Percentiles rank a stretch among this genome's conserved stretches.
These are phyloP conservation scores for Talaromyces wortmannii DNA, from an alignment of 495 filamentous ascomycete genomes.

Conservation along the genomic window DNA sequence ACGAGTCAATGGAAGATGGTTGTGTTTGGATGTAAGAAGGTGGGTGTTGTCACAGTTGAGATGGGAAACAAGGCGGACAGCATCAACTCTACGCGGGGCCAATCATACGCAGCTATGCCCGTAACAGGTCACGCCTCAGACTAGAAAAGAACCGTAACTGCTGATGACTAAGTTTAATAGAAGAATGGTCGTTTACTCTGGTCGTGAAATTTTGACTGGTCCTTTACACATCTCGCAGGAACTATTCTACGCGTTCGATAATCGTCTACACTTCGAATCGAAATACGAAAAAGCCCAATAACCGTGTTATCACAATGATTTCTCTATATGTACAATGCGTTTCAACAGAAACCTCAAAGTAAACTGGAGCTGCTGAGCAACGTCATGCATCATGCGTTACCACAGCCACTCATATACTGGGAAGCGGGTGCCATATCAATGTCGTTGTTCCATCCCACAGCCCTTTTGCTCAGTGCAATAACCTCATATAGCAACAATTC, in stretches of 20 bases:
- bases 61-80: not conserved
- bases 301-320: not conserved
- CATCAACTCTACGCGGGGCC: not conserved
- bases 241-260: too few relatives aligned
- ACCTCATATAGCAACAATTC: not conserved
- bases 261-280: not conserved
- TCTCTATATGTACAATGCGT: slow-evolving; percentile 6
- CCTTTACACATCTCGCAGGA: too few relatives aligned
- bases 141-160: not conserved
- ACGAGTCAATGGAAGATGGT: too few relatives aligned
- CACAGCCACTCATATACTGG: not conserved
- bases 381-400: not conserved
- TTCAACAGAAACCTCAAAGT: not conserved
- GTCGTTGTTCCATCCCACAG: not conserved
- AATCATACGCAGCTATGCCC: not conserved
- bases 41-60: too few relatives aligned
- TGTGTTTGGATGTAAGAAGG: too few relatives aligned
- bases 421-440: not conserved
- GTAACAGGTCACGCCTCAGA: not conserved
- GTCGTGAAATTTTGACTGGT: not conserved
- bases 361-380: not conserved
- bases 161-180: not conserved
- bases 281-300: not conserved
- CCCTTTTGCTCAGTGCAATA: not conserved
- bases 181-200: not conserved